Percentiles rank a stretch among this genome's conserved stretches.
Conservation (phyloP, 805 yeast genomes). For the Teunomyces cretensis region DNA sequence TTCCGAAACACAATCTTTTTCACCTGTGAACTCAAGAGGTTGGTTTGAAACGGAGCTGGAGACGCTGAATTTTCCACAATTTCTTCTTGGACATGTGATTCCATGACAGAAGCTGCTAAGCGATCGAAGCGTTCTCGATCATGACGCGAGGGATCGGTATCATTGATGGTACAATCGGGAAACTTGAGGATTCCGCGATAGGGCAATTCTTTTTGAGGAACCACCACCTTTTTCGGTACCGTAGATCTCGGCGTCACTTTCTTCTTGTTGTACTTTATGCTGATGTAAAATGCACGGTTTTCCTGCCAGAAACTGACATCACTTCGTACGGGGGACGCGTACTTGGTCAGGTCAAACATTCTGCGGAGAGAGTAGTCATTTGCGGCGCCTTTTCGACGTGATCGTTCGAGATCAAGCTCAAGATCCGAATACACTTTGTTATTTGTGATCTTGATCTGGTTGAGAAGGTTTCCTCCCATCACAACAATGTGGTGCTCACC, state of each 20-base stretch:
- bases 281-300: not conserved
- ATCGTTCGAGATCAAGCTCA: conserved; percentile 19
- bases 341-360: conserved; percentile 17
- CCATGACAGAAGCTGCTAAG: not conserved
- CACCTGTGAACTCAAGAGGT: conserved; percentile 39
- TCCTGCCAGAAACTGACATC: not conserved
- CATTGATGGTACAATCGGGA: conserved; percentile 57
- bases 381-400: conserved; percentile 16
- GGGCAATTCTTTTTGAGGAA: conserved; percentile 50
- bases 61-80: not conserved
- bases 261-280: not conserved
- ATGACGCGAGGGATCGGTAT: conserved; percentile 56
- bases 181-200: conserved; percentile 63
- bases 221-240: conserved; percentile 19
- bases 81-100: not conserved
- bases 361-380: conserved; percentile 19
- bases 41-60: conserved; percentile 14
- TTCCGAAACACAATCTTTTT: conserved; percentile 68
- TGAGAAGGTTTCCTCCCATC: conserved; percentile 17
- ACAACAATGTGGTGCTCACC: not conserved
- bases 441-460: conserved; percentile 30
- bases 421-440: conserved; percentile 26
- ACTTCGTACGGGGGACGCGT: not conserved
- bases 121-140: conserved; percentile 52
- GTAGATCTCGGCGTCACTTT: not conserved